Base-by-base conservation (phyloP, 2,329 filamentous ascomycete genomes). In the Esteya vermicola region DNA sequence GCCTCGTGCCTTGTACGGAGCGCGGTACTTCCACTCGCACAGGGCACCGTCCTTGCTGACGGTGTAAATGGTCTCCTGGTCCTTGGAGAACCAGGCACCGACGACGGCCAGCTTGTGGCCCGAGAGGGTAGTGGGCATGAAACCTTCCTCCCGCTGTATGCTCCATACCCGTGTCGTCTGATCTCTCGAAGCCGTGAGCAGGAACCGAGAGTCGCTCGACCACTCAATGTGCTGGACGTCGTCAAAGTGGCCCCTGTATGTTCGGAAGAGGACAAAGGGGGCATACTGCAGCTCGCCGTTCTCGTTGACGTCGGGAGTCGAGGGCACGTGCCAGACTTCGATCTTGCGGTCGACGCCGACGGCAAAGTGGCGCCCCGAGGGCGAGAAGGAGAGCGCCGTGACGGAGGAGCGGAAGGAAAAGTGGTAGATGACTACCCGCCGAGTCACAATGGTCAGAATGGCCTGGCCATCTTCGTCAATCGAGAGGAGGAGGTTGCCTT, bases 21-120 rank as follows among this genome's bases (percentile, higher is more conserved):
- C 72, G 55, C 76, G 72, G 58, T 91, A 98, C 54, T 84, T 78
- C 91, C 91, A 98, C 47, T 83, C 75, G 53, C 96, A 96, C 1
- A 96, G 71, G 3, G 91, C 88, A n/a, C 91, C 93, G 57, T 98
- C 93, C 57, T 93, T 93, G 61, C 89, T 95, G 47, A 94, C 77
- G 0, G 91, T 96, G 57, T 91, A 98, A 40, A 98, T 93, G 36
- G 76, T 85, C 61, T 98, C 93, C 56, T 98, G 91, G 50, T 93
- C 79, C 45, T 81, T 78, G 1, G 88, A 93, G 56, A 98, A 98
- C 78, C 86, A 98, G n/a, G 88, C 88, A n/a, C 81, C 85, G 40
- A 93, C 71, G 4, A 98, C 83, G 14, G 75, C 80, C 58, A 95
- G 86, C 56, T 86, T 79, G 60, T 98, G 93, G 2, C 91, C 91